A percentile compares a stretch with the other conserved stretches of the same genome.
Conservation (phyloP, 495 filamentous ascomycete species). For the Neurospora sublineolata region DNA sequence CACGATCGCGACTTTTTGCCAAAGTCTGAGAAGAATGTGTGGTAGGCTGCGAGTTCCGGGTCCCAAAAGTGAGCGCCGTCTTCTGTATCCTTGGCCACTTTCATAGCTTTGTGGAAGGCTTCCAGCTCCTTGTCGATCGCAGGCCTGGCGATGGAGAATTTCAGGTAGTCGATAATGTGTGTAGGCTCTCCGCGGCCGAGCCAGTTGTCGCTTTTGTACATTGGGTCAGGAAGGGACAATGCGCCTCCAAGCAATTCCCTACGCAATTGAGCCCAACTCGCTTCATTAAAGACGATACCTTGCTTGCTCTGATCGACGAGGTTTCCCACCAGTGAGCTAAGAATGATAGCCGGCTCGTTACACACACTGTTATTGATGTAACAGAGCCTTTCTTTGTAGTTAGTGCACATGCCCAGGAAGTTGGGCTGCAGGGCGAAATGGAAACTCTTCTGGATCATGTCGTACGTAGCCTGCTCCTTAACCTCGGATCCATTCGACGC, state of each 20-base stretch:
- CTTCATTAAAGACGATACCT: constrained; percentile 53
- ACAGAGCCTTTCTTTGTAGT: constrained; percentile 57
- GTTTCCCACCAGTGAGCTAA: constrained; percentile 62
- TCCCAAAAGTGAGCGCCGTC: constrained; percentile 27
- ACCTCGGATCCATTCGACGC: too few species aligned
- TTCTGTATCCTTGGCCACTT: constrained; percentile 9
- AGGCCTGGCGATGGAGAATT: constrained; percentile 46
- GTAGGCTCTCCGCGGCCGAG: constrained; percentile 27
- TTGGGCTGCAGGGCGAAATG: constrained; percentile 53
- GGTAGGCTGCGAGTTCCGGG: constrained; percentile 36
- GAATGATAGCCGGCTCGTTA: constrained; percentile 39
- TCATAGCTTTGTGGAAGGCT: constrained; percentile 30
- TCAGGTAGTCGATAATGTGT: constrained; percentile 64
- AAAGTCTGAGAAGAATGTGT: constrained; percentile 21
- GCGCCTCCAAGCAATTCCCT: constrained; percentile 27
- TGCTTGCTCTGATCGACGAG: constrained; percentile 77
- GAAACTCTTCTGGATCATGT: constrained; percentile 46
- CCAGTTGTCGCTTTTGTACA: constrained; percentile 27
- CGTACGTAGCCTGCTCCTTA: constrained; percentile 13
- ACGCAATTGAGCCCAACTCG: constrained; percentile 42
- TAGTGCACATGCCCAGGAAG: constrained; percentile 63
- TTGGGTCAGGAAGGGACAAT: constrained; percentile 27
- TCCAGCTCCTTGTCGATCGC: constrained; percentile 40
- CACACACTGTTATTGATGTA: constrained; percentile 51
- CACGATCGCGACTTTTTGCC: constrained; percentile 17